phyloP scores from a whole-genome alignment of 2,329 filamentous ascomycete species.

The Arthrobotrys megalospora region DNA sequence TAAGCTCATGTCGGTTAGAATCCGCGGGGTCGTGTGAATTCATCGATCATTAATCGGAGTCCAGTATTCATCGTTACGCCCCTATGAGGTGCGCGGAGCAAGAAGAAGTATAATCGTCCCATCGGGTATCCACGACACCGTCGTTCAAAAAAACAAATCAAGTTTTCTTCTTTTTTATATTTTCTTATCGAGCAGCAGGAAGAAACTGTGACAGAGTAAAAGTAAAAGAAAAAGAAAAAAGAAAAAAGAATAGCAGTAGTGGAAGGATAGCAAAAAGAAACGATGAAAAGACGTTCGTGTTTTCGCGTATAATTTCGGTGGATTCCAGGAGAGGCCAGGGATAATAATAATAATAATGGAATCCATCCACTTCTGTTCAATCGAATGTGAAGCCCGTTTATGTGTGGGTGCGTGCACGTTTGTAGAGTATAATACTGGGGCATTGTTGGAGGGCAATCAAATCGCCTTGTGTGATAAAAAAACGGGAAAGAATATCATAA shows the following conservation, averaged over 20 bases:
- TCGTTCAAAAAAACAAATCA: conserved; percentile 25
- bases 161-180: conserved; percentile 53
- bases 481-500: conserved; percentile 13
- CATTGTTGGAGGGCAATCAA: conserved; percentile 12
- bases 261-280: conserved; percentile 15
- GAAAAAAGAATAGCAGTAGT: conserved; percentile 8
- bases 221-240: conserved; percentile 40
- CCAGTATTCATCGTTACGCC: too few species aligned
- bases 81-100: background rate
- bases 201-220: conserved; percentile 43
- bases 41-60: background rate
- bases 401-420: background rate
- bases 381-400: conserved; percentile 13
- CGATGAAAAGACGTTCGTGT: conserved; percentile 24
- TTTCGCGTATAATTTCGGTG: conserved; percentile 21
- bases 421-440: conserved; percentile 30
- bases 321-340: conserved; percentile 24
- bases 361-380: conserved; percentile 23
- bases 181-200: conserved; percentile 54
- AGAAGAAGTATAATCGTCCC: background rate
- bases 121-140: background rate
- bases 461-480: conserved; percentile 1
- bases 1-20: too few species aligned
- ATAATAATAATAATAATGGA: conserved; percentile 25
- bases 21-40: too few species aligned